phyloP scores from a whole-genome alignment of 352 stramenopile genomes.

The Globisporangium emineosum region DNA sequence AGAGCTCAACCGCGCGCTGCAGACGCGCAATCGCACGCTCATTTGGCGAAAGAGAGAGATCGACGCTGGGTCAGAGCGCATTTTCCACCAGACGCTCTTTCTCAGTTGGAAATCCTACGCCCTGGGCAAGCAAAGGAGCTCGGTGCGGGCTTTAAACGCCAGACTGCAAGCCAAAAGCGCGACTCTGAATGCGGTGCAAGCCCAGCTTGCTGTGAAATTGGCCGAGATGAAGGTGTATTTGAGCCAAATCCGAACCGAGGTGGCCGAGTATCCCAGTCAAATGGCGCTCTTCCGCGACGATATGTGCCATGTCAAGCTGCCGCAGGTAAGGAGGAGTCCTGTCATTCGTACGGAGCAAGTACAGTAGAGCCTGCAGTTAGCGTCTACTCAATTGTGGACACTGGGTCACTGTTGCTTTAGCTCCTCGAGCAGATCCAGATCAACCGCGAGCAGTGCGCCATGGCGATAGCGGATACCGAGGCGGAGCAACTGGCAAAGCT shows the following conservation, averaged over 20 bases:
- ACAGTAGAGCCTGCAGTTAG: no score
- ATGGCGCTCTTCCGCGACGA: conserved; percentile 19
- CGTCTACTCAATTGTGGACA: background rate
- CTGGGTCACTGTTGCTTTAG: background rate
- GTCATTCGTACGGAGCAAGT: no score
- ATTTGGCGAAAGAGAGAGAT: conserved; percentile 26
- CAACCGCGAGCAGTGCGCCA: conserved; percentile 22
- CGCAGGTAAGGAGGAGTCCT: conserved; percentile 3
- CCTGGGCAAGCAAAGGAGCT: conserved; percentile 1
- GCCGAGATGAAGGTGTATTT: background rate
- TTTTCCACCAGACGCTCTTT: conserved; percentile 19
- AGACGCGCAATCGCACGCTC: conserved; percentile 36
- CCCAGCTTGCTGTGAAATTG: conserved; percentile 6
- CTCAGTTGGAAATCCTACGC: conserved; percentile 25
- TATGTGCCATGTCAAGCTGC: conserved; percentile 14
- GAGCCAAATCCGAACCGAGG: background rate
- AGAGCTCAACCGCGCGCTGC: conserved; percentile 17
- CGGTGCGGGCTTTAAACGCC: background rate
- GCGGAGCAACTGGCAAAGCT: background rate
- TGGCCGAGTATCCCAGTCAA: conserved; percentile 3
- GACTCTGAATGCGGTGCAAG: background rate
- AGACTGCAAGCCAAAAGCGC: background rate
- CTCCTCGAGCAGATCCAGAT: conserved; percentile 9
- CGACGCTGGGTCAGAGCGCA: background rate
- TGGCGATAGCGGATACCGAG: conserved; percentile 28